Evolutionary conservation across 1,284 basidiomycete genomes (phyloP).

Genomic region (Flammula alnicola): DNA sequence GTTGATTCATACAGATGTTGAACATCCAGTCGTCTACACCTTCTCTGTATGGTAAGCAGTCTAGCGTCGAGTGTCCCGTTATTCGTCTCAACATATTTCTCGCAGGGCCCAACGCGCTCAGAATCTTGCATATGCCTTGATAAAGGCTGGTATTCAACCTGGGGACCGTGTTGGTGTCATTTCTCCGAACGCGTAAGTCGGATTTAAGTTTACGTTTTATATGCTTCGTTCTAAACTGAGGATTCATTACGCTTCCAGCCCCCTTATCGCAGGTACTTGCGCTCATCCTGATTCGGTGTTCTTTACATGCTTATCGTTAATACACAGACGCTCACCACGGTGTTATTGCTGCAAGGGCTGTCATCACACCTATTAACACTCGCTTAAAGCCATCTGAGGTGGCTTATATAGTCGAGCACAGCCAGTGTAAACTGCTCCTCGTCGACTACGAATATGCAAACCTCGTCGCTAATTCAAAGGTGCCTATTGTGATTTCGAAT

Average conservation of each 20-base stretch:
- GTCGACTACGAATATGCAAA: constrained; percentile 76
- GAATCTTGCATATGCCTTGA: constrained; percentile 81
- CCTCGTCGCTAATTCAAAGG: constrained; percentile 54
- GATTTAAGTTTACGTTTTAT: neutral
- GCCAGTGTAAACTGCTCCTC: constrained; percentile 73
- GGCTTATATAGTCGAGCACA: constrained; percentile 83
- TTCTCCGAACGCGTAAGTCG: constrained; percentile 78
- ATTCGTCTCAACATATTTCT: neutral
- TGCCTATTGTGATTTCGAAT: constrained; percentile 67
- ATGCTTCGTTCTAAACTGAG: neutral
- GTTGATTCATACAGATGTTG: constrained; percentile 68
- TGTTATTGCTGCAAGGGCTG: constrained; percentile 75
- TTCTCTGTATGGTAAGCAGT: constrained; percentile 65
- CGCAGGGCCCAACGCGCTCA: constrained; percentile 79
- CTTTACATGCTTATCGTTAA: constrained; percentile 1
- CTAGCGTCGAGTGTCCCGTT: neutral
- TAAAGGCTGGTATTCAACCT: constrained; percentile 67
- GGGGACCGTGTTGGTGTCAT: constrained; percentile 81
- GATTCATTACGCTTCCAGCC: constrained; percentile 43
- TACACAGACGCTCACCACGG: constrained; percentile 75
- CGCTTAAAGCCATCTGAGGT: constrained; percentile 79
- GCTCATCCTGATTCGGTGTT: neutral
- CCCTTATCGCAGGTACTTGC: constrained; percentile 71
- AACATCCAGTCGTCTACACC: constrained; percentile 68
- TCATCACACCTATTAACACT: constrained; percentile 81